A percentile compares a stretch with the other conserved stretches of the same genome.
Conservation (phyloP, 1,284 basidiomycete species). For the Sanghuangporus weigelae region DNA sequence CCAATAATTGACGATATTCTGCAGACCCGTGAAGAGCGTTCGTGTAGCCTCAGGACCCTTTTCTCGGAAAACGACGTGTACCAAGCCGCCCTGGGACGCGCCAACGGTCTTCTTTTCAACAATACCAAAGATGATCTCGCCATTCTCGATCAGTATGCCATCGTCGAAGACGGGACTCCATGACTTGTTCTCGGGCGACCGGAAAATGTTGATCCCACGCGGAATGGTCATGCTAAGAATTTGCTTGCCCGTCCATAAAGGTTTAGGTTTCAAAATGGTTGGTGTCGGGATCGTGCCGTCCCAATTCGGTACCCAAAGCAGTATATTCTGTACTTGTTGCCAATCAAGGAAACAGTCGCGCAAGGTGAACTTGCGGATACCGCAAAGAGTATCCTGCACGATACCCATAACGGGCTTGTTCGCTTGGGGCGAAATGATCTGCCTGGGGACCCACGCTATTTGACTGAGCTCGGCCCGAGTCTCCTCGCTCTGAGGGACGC, state of each 20-base stretch:
- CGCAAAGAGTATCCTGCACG: conserved; percentile 98
- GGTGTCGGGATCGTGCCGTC: conserved; percentile 91
- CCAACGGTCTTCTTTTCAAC: conserved; percentile 99
- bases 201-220: conserved; percentile 91
- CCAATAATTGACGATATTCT: conserved; percentile 98
- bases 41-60: conserved; percentile 94
- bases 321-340: conserved; percentile 92
- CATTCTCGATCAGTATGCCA: conserved; percentile 96
- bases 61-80: conserved; percentile 97
- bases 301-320: conserved; percentile 98
- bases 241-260: conserved; percentile 98
- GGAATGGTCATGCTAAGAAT: conserved; percentile 92
- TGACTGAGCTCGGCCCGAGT: conserved; percentile 97
- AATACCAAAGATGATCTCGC: conserved; percentile 92
- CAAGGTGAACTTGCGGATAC: conserved; percentile 95
- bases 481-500: conserved; percentile 97
- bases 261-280: conserved; percentile 94
- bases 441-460: conserved; percentile 98
- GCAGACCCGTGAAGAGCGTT: conserved; percentile 89
- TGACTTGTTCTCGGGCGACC: conserved; percentile 75
- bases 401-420: conserved; percentile 99
- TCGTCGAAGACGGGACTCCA: conserved; percentile 86
- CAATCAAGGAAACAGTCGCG: conserved; percentile 94
- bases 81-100: conserved; percentile 88
- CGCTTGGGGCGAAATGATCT: conserved; percentile 99